Evolutionary conservation across 1,139 yeast genomes (phyloP).

Genomic region (Zygotorulaspora mrakii): DNA sequence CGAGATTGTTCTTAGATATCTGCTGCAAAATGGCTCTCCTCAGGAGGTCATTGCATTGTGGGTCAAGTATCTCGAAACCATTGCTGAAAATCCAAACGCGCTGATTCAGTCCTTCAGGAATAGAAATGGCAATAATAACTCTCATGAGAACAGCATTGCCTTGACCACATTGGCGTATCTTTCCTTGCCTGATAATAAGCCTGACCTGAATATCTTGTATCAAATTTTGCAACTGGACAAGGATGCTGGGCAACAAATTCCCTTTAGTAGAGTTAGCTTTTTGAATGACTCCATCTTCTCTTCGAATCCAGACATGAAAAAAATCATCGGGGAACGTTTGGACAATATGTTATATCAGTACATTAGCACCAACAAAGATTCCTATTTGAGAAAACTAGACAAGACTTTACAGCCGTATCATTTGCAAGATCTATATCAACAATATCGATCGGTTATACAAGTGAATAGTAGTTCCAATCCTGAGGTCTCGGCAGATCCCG

Average conservation of each 20-base stretch:
- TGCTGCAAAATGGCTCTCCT: conserved; percentile 17
- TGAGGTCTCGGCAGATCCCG: conserved; percentile 13
- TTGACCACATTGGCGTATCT: conserved; percentile 28
- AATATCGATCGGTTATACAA: conserved; percentile 7
- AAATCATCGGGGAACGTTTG: conserved; percentile 8
- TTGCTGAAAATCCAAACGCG: conserved; percentile 23
- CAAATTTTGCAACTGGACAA: conserved; percentile 24
- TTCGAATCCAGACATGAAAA: conserved; percentile 6
- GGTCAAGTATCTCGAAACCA: conserved; percentile 31
- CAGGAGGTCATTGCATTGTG: conserved; percentile 34
- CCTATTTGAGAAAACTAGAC: conserved; percentile 15
- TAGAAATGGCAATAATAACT: conserved; percentile 15
- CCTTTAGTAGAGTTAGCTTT: conserved; percentile 15
- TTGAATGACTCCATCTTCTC: conserved; percentile 6
- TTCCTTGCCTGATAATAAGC: conserved; percentile 21
- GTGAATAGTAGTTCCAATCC: neutral
- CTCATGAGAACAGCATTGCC: conserved; percentile 22
- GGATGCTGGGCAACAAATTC: conserved; percentile 14
- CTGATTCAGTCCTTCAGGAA: conserved; percentile 12
- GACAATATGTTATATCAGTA: conserved; percentile 15
- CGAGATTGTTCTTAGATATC: conserved; percentile 24
- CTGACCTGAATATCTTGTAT: conserved; percentile 21
- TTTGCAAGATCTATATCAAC: conserved; percentile 17
- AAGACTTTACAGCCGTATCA: conserved; percentile 15
- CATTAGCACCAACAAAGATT: conserved; percentile 14